phyloP scores from a whole-genome alignment of 768 basidiomycete genomes.

The Hericium alpestre region DNA sequence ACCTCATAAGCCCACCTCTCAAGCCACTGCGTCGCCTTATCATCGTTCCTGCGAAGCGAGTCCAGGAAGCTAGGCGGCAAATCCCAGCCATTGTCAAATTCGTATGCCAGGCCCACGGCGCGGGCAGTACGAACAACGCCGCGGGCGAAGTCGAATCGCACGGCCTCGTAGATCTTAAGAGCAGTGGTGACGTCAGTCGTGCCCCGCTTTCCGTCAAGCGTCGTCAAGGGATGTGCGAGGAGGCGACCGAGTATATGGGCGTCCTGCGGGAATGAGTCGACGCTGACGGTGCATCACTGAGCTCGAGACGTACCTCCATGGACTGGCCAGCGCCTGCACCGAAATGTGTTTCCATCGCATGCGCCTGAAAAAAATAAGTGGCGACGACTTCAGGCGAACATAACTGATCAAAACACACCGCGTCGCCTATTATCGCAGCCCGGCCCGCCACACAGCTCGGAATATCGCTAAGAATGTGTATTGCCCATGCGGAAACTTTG shows the following conservation, averaged over 20 bases:
- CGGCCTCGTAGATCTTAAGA: neutral
- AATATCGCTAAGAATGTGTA: neutral
- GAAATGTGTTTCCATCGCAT: neutral
- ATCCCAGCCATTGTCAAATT: neutral
- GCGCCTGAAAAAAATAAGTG: neutral
- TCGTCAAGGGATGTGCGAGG: neutral
- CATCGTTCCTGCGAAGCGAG: neutral
- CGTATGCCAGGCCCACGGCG: neutral
- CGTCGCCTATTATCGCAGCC: neutral
- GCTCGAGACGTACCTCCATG: neutral
- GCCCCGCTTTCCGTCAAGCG: neutral
- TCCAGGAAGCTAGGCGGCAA: neutral
- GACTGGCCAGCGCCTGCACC: neutral
- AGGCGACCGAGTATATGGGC: neutral
- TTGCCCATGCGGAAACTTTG: neutral
- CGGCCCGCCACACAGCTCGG: neutral
- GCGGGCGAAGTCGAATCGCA: neutral
- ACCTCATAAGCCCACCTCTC: neutral
- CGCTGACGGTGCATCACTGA: too few species aligned
- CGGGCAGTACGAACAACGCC: neutral
- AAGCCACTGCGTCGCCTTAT: neutral
- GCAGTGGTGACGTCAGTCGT: neutral
- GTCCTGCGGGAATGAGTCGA: neutral
- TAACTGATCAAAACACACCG: neutral
- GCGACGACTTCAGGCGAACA: neutral